Evolutionary conservation across 257 asterid species (phyloP), one percentile per base, ranked within the genome.

Genomic region (Anisodus tanguticus): DNA sequence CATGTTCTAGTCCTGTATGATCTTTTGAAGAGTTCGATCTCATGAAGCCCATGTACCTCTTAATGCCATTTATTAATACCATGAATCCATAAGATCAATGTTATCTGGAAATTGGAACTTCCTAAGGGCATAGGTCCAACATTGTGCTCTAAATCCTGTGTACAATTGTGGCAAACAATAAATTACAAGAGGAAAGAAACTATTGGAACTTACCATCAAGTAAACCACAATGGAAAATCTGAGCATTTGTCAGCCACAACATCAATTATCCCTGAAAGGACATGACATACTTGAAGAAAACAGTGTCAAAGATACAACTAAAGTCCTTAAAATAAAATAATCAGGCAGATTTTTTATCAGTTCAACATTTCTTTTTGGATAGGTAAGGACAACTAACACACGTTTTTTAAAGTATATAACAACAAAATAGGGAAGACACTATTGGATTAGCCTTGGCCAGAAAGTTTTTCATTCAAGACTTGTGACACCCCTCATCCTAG

Each of bases 281-380:
- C 54, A 69, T 9, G 54, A 41, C 78, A 69, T 69, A 69, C 78
- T 69, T 69, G 55, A 69, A 54, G 78, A 69, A 68, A 41, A 69
- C 54, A 7, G 54, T 17, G 31, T 16, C 9, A 69, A 69, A 41
- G 54, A 41, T 41, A 4, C 13, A 69, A 41, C 31, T 41, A 41
- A 16, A 69, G 31, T 15, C 13, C 31, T 16, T 41, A 2, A 39
- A 6, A 69, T 6, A 15, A n/a, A 3, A 69, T 1, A 69, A 39
- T 16, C 54, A 41, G 31, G 31, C 54, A 69, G 13, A 41, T 8
- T 16, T 3, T 39, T 41, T 16, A 67, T 67, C 51, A 67, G 76
- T 8, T 8, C 49, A 67, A n/a, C 37, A 60, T 12, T 8, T 60
- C 35, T 59, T 55, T n/a, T n/a, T 6, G 66, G 12, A 8, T 8